phyloP scores from a whole-genome alignment of 495 filamentous ascomycete species.

The Haplographium delicatum region DNA sequence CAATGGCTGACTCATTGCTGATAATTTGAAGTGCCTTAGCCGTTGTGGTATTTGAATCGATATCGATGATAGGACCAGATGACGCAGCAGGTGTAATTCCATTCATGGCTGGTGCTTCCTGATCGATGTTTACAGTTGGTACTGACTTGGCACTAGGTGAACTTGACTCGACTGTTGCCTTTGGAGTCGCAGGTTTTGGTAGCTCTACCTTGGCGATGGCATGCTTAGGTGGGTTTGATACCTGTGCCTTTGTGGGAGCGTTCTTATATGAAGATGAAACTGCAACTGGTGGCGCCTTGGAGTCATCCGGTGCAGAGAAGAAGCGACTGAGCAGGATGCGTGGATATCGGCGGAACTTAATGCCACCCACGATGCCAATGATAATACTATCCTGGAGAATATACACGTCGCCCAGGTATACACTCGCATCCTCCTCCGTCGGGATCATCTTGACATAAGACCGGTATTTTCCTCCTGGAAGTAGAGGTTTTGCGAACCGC shows the following conservation, averaged over 20 bases:
- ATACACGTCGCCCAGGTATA: constrained; percentile 54
- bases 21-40: constrained; percentile 26
- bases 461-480: constrained; percentile 56
- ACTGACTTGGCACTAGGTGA: too few species aligned
- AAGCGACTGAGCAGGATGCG: constrained; percentile 58
- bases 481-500: constrained; percentile 60
- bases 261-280: too few species aligned
- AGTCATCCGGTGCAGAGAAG: constrained; percentile 55
- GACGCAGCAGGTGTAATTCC: too few species aligned
- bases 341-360: constrained; percentile 59
- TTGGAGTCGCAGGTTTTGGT: too few species aligned
- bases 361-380: constrained; percentile 43
- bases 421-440: constrained; percentile 34
- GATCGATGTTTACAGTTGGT: too few species aligned
- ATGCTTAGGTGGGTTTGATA: too few species aligned
- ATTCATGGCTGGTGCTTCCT: too few species aligned
- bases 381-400: constrained; percentile 59
- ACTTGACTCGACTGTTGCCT: too few species aligned
- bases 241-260: too few species aligned
- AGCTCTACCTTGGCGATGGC: too few species aligned
- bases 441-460: constrained; percentile 63
- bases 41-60: not conserved
- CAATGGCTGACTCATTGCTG: constrained; percentile 39
- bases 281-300: constrained; percentile 12
- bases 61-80: too few species aligned